Percentiles rank a stretch among this genome's conserved stretches.
These are phyloP conservation scores for Daldinia sp. DNA, from an alignment of 2,329 filamentous ascomycete species.

Conservation along the genomic window DNA sequence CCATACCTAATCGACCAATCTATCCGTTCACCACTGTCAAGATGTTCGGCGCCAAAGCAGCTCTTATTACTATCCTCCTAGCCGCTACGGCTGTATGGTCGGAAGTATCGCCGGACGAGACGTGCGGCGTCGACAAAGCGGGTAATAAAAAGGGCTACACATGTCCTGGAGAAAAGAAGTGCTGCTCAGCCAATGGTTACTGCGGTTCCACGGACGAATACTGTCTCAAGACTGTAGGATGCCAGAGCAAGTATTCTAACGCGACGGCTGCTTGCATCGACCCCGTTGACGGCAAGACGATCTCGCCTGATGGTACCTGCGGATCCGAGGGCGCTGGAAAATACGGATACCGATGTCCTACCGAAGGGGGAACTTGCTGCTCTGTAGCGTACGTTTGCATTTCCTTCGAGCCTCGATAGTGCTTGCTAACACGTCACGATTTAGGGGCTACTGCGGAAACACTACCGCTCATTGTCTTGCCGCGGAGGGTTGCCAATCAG, in stretches of 20 bases:
- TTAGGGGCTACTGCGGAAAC: slow-evolving; percentile 51
- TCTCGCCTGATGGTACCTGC: slow-evolving; percentile 52
- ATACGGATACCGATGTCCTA: slow-evolving; percentile 49
- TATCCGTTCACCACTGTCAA: neutral
- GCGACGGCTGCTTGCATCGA: slow-evolving; percentile 45
- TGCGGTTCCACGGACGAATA: slow-evolving; percentile 49
- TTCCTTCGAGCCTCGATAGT: neutral
- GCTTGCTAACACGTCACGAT: slow-evolving; percentile 18
- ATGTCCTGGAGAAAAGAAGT: slow-evolving; percentile 47
- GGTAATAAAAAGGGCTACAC: slow-evolving; percentile 49
- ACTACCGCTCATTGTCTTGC: slow-evolving; percentile 48
- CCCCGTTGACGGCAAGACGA: slow-evolving; percentile 46
- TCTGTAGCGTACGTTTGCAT: slow-evolving; percentile 46
- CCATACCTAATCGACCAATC: neutral
- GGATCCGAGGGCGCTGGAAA: slow-evolving; percentile 47
- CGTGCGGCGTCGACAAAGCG: slow-evolving; percentile 46
- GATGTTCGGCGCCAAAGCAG: slow-evolving; percentile 32
- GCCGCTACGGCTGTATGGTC: slow-evolving; percentile 41
- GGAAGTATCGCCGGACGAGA: slow-evolving; percentile 50
- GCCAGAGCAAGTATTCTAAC: slow-evolving; percentile 50
- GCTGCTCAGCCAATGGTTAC: slow-evolving; percentile 51
- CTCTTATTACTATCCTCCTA: slow-evolving; percentile 27
- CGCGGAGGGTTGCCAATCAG: slow-evolving; percentile 48
- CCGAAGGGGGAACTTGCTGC: slow-evolving; percentile 46
- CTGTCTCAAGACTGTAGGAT: slow-evolving; percentile 50